Evolutionary conservation across 73 alveolate species (phyloP).

Genomic region (Paramecium tetraurelia): DNA sequence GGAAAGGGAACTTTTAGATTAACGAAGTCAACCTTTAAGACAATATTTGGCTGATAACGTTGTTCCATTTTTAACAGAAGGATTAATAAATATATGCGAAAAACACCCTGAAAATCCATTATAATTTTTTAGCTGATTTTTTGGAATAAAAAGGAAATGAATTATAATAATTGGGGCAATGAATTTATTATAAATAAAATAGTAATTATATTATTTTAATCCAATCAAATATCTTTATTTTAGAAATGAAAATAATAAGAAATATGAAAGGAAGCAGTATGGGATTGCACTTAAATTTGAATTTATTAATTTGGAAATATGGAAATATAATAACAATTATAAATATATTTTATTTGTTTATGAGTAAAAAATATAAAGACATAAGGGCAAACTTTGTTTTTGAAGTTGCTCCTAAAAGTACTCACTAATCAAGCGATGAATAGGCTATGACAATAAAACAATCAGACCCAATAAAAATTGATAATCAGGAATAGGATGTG

Average conservation of each 20-base stretch:
- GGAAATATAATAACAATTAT: neutral
- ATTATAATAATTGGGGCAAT: constrained; percentile 34
- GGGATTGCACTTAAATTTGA: no score
- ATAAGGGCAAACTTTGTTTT: neutral
- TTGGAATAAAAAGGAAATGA: constrained; percentile 64
- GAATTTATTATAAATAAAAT: neutral
- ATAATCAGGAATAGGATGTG: neutral
- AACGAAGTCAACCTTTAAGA: constrained; percentile 79
- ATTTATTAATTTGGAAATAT: neutral
- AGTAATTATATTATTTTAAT: neutral
- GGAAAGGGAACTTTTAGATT: constrained; percentile 82
- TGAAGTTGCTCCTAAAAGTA: neutral
- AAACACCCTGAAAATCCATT: constrained; percentile 87
- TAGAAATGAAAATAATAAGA: neutral
- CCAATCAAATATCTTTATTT: neutral
- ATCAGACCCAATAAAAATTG: neutral
- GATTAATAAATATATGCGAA: constrained; percentile 83
- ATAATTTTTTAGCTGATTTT: constrained; percentile 76
- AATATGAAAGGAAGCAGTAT: no score
- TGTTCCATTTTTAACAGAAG: constrained; percentile 87
- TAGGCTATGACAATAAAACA: neutral
- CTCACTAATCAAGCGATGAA: neutral
- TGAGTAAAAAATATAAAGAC: constrained; percentile 6
- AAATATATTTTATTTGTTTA: neutral
- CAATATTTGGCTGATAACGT: constrained; percentile 88